phyloP scores from a whole-genome alignment of 768 basidiomycete genomes.

The Serendipita sp. region DNA sequence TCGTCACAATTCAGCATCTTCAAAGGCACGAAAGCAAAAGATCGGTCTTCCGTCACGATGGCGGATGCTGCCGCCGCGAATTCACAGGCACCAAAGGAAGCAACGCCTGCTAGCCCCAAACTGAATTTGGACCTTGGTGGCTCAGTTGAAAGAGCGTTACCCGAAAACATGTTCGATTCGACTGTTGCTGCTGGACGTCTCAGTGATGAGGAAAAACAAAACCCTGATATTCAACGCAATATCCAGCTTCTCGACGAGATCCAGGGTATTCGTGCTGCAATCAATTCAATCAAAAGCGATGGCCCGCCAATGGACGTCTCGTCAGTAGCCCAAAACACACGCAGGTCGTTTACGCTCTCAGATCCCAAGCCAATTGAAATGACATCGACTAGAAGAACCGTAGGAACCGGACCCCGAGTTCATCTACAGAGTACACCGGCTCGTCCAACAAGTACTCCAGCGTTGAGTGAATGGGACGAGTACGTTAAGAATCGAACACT shows the following conservation, averaged over 20 bases:
- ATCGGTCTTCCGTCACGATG: conserved; percentile 38
- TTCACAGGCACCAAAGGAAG: conserved; percentile 36
- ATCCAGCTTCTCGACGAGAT: conserved; percentile 63
- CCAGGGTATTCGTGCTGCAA: conserved; percentile 60
- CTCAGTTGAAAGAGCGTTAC: conserved; percentile 61
- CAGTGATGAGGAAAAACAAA: conserved; percentile 29
- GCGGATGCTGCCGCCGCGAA: conserved; percentile 46
- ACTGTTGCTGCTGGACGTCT: conserved; percentile 25
- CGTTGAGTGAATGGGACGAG: conserved; percentile 66
- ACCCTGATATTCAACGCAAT: conserved; percentile 44
- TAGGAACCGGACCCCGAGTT: conserved; percentile 4
- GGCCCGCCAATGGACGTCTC: not conserved
- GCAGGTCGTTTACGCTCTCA: not conserved
- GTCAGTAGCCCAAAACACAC: not conserved
- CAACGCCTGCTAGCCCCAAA: conserved; percentile 14
- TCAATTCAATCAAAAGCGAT: conserved; percentile 29
- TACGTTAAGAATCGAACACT: conserved; percentile 77
- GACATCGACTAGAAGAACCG: conserved; percentile 21
- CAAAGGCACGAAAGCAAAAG: conserved; percentile 19
- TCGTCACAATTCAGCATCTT: conserved; percentile 28
- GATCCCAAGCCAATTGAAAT: not conserved
- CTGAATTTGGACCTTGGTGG: conserved; percentile 61
- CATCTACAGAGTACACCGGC: not conserved
- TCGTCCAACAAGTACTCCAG: conserved; percentile 59
- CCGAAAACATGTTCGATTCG: conserved; percentile 40